Evolutionary conservation across 371 early-diverging fungal genomes (phyloP), one percentile per base, ranked within the genome.

Genomic region (Mucor sp.): DNA sequence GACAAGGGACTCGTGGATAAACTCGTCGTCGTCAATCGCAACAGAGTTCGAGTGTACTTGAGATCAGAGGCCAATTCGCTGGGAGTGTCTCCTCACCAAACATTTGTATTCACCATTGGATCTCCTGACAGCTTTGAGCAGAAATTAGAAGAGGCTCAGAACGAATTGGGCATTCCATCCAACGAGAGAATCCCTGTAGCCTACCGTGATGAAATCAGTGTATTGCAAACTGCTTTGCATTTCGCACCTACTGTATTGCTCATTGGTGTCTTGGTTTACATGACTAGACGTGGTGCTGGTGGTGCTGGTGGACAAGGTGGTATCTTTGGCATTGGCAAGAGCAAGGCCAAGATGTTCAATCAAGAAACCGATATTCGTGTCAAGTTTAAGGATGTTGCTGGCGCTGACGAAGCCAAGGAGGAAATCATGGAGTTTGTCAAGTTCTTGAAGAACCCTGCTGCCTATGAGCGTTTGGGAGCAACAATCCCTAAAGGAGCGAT

Each of bases 341-440:
- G 95, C 59, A 87, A 92, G 58, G 99, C 99, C 32, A 94, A 93
- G 81, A 78, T 98, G 88, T 99, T 90, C 85, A 99, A 98, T 83
- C 95, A 95, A 74, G 98, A 99, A 74, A 94, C 93, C 4, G 95
- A 95, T 58, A 92, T 98, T 60, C 85, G 93, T 68, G 93, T 99
- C 66, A 95, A 94, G 73, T 99, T 99, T 83, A 98, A 97, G 85
- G 99, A 99, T 80, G 99, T 99, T 0, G 99, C 99, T 7, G 99
- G 99, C 21, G 94, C 99, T 84, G 99, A 99, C 79, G 95, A 95
- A 75, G 99, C 99, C 63, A 99, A 99, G 83, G 96, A 97, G 69
- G 99, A 99, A 82, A 99, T 99, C 63, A 99, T 99, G 96, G 99
- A 99, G 86, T 98, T 99, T 90, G 99, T 99, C 63, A 99, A 99